Conservation (phyloP, 1,139 yeast species). For the Taphrina pruni region DNA sequence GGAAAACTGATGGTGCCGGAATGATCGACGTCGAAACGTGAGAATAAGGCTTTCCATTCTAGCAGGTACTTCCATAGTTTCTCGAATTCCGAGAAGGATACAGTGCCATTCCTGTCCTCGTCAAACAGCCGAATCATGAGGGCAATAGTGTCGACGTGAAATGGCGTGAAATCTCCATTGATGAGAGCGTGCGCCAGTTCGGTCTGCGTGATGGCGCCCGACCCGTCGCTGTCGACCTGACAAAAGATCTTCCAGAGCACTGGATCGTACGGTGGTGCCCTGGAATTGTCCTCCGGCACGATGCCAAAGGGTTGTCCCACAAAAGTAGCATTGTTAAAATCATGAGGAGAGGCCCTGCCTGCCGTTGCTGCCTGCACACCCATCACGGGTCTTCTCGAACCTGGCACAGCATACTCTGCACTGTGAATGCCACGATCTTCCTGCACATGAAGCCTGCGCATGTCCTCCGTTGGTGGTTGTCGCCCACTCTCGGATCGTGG, state of each 20-base stretch:
- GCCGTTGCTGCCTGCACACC: slow-evolving; percentile 13
- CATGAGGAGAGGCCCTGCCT: slow-evolving; percentile 15
- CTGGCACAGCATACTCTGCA: neutral
- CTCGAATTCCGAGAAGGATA: slow-evolving; percentile 35
- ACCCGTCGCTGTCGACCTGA: slow-evolving; percentile 40
- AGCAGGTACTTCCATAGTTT: slow-evolving; percentile 71
- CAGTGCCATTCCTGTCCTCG: slow-evolving; percentile 35
- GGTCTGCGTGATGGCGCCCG: slow-evolving; percentile 29
- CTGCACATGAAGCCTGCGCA: slow-evolving; percentile 7
- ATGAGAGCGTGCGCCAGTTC: slow-evolving; percentile 30
- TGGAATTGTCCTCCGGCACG: slow-evolving; percentile 17
- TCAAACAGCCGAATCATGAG: slow-evolving; percentile 35
- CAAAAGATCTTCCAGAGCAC: slow-evolving; percentile 37
- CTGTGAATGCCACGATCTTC: slow-evolving; percentile 1
- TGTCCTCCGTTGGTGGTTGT: neutral
- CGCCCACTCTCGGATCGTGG: slow-evolving; percentile 9
- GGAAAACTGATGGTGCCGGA: slow-evolving; percentile 72
- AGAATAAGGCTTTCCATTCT: slow-evolving; percentile 73
- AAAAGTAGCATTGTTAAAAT: slow-evolving; percentile 13
- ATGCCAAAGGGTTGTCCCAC: slow-evolving; percentile 38
- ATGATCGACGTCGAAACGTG: slow-evolving; percentile 65
- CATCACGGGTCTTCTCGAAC: slow-evolving; percentile 20
- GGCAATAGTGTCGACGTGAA: slow-evolving; percentile 27
- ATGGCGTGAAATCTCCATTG: slow-evolving; percentile 32
- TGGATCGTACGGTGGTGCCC: slow-evolving; percentile 30